phyloP scores from a whole-genome alignment of 148 eudicot species.

The Salicornia ramosissima region DNA sequence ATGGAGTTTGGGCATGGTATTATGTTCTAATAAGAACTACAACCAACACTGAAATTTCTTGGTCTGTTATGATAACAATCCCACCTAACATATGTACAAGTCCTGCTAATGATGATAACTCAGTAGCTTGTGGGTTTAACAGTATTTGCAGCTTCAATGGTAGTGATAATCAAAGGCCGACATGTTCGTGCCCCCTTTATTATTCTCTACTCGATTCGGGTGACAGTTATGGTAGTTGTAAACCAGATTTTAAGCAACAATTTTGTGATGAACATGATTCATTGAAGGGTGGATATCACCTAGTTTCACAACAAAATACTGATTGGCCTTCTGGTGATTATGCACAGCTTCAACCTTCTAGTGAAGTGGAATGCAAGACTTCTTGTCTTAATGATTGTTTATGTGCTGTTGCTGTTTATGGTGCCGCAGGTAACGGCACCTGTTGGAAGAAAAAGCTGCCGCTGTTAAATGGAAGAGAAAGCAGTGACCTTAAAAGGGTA shows the following conservation, averaged over 20 bases:
- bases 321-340: not conserved
- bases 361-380: not conserved
- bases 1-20: constrained; percentile 32
- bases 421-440: not conserved
- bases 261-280: constrained; percentile 10
- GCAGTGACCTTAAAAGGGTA: not conserved
- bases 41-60: not conserved
- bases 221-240: constrained; percentile 27
- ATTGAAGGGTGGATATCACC: constrained; percentile 18
- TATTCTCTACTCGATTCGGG: constrained; percentile 21
- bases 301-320: constrained; percentile 3
- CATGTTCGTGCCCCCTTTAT: constrained; percentile 26
- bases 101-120: not conserved
- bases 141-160: constrained; percentile 27
- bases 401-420: not conserved
- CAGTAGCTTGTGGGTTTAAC: constrained; percentile 32
- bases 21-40: constrained; percentile 8
- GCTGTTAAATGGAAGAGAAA: not conserved
- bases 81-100: constrained; percentile 24
- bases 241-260: constrained; percentile 19
- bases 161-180: constrained; percentile 16
- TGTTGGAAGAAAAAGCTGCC: constrained; percentile 1
- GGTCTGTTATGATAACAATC: constrained; percentile 4
- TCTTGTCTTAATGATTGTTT: constrained; percentile 1
- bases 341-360: not conserved